Conservation (phyloP, 164 flowering plant species). For the Aristolochia fimbriata region DNA sequence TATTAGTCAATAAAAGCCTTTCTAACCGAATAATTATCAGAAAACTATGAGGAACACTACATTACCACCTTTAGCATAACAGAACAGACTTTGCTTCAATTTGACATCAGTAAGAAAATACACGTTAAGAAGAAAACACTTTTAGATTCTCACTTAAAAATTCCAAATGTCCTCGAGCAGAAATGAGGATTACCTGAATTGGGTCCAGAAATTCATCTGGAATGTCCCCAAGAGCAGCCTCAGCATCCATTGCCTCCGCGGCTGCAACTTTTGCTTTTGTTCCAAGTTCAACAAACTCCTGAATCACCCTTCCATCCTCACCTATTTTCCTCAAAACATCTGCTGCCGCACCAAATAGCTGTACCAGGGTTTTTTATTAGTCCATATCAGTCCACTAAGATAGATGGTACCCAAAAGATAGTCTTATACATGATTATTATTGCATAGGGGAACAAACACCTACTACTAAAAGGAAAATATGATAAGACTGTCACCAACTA, state of each 20-base stretch:
- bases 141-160: neutral
- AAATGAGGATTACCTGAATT: conserved; percentile 51
- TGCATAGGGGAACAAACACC: too few relatives aligned
- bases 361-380: conserved; percentile 1
- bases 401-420: too few relatives aligned
- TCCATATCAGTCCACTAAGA: too few relatives aligned
- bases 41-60: too few relatives aligned
- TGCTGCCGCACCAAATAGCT: conserved; percentile 89
- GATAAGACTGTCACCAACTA: too few relatives aligned
- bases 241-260: conserved; percentile 83
- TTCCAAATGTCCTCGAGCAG: neutral
- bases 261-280: conserved; percentile 79
- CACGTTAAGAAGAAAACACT: neutral
- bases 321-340: conserved; percentile 70
- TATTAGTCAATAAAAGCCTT: too few relatives aligned
- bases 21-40: too few relatives aligned
- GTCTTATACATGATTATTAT: too few relatives aligned
- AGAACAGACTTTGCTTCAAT: too few relatives aligned
- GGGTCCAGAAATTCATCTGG: conserved; percentile 99
- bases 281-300: conserved; percentile 81
- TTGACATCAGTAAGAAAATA: neutral
- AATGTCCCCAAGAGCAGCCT: conserved; percentile 89
- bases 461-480: too few relatives aligned
- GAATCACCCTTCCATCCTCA: conserved; percentile 67
- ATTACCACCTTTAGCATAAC: too few relatives aligned